phyloP scores from a whole-genome alignment of 805 yeast species.

The Scheffersomyces stipitis region DNA sequence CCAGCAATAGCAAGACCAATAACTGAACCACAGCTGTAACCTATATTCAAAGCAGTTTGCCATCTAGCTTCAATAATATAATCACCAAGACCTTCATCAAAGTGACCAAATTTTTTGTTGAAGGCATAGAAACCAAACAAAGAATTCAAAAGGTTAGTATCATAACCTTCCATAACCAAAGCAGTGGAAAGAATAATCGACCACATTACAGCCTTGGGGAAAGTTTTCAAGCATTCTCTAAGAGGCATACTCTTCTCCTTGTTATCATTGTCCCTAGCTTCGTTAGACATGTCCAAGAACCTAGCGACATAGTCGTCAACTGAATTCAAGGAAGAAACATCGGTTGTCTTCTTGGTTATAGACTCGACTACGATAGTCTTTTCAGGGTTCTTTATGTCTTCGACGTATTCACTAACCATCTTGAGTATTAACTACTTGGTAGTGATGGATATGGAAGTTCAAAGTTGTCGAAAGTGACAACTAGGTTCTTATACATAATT shows the following conservation, averaged over 20 bases:
- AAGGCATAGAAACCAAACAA: constrained; percentile 37
- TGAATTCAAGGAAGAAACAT: constrained; percentile 6
- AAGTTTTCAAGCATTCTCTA: constrained; percentile 36
- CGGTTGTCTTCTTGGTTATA: constrained; percentile 1
- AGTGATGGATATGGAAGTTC: no score
- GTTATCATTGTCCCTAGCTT: constrained; percentile 35
- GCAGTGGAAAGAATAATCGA: constrained; percentile 43
- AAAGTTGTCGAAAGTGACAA: no score
- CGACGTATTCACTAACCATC: constrained; percentile 16
- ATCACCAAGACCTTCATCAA: constrained; percentile 22
- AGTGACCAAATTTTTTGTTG: constrained; percentile 34
- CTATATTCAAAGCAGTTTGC: constrained; percentile 41
- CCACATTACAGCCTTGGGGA: constrained; percentile 44
- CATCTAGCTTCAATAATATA: constrained; percentile 40
- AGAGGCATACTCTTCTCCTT: constrained; percentile 36
- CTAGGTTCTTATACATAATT: no score
- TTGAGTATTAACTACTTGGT: no score
- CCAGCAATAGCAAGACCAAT: constrained; percentile 49
- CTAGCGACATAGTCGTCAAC: constrained; percentile 34
- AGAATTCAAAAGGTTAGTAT: constrained; percentile 37
- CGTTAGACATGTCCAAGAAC: constrained; percentile 37
- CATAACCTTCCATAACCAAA: constrained; percentile 44
- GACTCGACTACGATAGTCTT: constrained; percentile 7
- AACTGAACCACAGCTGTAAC: constrained; percentile 33
- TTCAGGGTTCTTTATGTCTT: constrained; percentile 16